Conservation (phyloP, 768 basidiomycete species). For the Suillus discolor region DNA sequence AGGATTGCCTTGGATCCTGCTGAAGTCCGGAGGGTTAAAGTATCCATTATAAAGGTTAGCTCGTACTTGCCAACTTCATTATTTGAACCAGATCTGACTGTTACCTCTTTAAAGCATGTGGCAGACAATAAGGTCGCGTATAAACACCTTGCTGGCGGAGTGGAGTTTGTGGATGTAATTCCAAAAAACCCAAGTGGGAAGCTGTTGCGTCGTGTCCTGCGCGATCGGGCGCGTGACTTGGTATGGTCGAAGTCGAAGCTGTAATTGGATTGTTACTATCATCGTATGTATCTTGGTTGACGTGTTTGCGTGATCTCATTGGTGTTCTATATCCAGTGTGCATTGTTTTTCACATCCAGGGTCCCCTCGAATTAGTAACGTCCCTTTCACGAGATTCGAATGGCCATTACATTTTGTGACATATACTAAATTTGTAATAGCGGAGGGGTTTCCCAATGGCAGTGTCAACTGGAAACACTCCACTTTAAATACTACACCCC, state of each 20-base stretch:
- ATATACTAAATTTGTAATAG: too few species aligned
- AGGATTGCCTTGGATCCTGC: conserved; percentile 33
- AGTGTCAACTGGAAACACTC: too few species aligned
- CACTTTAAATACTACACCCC: too few species aligned
- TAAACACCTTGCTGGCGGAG: conserved; percentile 61
- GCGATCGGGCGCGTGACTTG: conserved; percentile 47
- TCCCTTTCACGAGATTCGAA: too few species aligned
- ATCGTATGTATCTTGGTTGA: not conserved
- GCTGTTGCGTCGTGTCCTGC: conserved; percentile 50
- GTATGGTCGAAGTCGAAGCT: conserved; percentile 6
- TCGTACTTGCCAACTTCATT: not conserved
- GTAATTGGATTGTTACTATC: not conserved
- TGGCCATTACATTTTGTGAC: too few species aligned
- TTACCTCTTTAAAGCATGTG: conserved; percentile 44
- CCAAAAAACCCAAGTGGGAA: conserved; percentile 70
- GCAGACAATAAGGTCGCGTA: conserved; percentile 56
- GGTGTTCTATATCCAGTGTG: not conserved
- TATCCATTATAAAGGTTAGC: conserved; percentile 49
- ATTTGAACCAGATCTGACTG: conserved; percentile 4
- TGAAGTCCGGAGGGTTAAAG: conserved; percentile 40
- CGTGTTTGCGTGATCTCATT: not conserved
- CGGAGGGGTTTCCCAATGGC: too few species aligned
- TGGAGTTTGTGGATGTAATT: conserved; percentile 55
- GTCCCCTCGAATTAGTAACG: too few species aligned
- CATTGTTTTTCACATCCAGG: too few species aligned